phyloP scores from a whole-genome alignment of 305 asterid genomes.

The Lippia alba region DNA sequence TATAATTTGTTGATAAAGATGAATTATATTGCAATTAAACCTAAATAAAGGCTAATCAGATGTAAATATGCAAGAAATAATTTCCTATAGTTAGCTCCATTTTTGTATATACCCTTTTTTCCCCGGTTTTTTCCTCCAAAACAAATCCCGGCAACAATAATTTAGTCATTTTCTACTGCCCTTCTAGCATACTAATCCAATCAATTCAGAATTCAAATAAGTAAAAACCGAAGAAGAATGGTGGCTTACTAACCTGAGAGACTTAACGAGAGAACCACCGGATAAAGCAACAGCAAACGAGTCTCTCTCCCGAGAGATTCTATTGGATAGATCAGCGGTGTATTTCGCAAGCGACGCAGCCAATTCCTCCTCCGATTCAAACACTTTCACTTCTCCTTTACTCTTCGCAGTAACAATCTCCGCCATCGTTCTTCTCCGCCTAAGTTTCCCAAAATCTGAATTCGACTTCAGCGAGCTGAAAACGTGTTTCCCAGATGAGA shows the following conservation, averaged over 20 bases:
- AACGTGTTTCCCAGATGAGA: slow-evolving; percentile 6
- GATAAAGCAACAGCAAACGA: slow-evolving; percentile 81
- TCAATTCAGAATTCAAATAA: neutral
- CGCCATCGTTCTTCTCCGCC: neutral
- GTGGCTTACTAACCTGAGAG: slow-evolving; percentile 58
- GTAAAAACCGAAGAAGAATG: neutral
- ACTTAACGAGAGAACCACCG: slow-evolving; percentile 84
- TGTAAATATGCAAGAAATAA: no score
- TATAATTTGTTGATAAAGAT: no score
- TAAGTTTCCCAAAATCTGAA: neutral
- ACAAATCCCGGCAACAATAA: no score
- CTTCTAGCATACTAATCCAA: neutral
- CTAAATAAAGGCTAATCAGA: no score
- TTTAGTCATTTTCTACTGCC: no score
- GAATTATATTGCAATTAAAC: no score
- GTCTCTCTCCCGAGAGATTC: slow-evolving; percentile 46
- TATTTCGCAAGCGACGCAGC: slow-evolving; percentile 68
- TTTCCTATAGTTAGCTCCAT: no score
- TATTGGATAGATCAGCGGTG: slow-evolving; percentile 59
- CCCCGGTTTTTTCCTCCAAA: no score
- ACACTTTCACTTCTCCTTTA: neutral
- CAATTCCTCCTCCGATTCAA: slow-evolving; percentile 49
- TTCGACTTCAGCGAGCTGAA: neutral
- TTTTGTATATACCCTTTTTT: no score
- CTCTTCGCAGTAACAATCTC: neutral